Percentiles rank a stretch among this genome's conserved stretches.
phyloP scores from a whole-genome alignment of 768 basidiomycete species.

The Sistotremastrum suecicum region DNA sequence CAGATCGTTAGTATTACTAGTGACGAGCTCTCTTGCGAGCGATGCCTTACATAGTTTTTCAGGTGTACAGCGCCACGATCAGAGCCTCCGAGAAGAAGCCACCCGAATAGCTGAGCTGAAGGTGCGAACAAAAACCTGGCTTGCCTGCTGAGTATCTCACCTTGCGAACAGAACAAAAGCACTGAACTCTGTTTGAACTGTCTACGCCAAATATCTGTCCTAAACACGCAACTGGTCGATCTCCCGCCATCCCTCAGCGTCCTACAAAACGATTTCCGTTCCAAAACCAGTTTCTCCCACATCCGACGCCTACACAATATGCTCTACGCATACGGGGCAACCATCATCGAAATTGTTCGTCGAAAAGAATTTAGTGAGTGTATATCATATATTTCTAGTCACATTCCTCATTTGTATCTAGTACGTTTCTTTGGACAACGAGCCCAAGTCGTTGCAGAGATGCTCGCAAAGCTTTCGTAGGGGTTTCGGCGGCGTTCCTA shows the following conservation, averaged over 20 bases:
- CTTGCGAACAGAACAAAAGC: slow-evolving; percentile 46
- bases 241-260: slow-evolving; percentile 49
- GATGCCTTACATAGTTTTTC: no score
- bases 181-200: slow-evolving; percentile 51
- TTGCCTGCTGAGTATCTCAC: background rate
- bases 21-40: no score
- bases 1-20: no score
- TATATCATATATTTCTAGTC: background rate
- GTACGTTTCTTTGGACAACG: slow-evolving; percentile 72
- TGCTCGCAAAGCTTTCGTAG: slow-evolving; percentile 80
- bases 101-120: slow-evolving; percentile 36
- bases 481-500: slow-evolving; percentile 12
- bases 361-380: slow-evolving; percentile 76
- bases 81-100: slow-evolving; percentile 46
- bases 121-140: background rate
- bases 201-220: slow-evolving; percentile 59
- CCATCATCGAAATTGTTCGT: slow-evolving; percentile 80
- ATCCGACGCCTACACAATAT: slow-evolving; percentile 80
- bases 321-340: slow-evolving; percentile 85
- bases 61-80: slow-evolving; percentile 25
- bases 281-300: slow-evolving; percentile 77
- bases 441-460: slow-evolving; percentile 66
- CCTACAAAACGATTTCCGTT: slow-evolving; percentile 62
- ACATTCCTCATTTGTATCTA: slow-evolving; percentile 14
- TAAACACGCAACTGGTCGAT: slow-evolving; percentile 72